phyloP scores from a whole-genome alignment of 2,329 filamentous ascomycete genomes.

The Paecilomyces variotii region DNA sequence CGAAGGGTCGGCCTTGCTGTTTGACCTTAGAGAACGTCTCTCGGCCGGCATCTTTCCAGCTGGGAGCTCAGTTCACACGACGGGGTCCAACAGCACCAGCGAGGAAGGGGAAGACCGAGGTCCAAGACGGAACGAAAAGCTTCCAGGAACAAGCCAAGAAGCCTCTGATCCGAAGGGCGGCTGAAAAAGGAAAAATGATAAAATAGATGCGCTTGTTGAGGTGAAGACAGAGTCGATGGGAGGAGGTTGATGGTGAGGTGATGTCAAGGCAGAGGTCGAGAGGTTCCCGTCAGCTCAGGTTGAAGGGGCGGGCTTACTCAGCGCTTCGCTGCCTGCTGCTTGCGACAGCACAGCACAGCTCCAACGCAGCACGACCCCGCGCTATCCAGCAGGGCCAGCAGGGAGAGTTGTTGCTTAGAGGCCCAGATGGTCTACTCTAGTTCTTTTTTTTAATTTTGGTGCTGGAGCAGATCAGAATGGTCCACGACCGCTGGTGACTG shows the following conservation, averaged over 20 bases:
- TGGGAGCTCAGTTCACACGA: conserved; percentile 20
- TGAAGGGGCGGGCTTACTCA: conserved; percentile 27
- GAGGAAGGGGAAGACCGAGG: conserved; percentile 1
- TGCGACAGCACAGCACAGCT: conserved; percentile 8
- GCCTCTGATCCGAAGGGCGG: neutral
- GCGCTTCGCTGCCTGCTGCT: conserved; percentile 15
- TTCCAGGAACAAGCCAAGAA: neutral
- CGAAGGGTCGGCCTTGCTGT: conserved; percentile 39
- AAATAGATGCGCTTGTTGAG: conserved; percentile 12
- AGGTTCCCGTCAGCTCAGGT: neutral
- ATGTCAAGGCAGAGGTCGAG: conserved; percentile 24
- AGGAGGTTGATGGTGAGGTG: conserved; percentile 24
- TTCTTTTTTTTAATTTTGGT: neutral
- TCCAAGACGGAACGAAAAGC: conserved; percentile 1
- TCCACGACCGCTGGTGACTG: neutral
- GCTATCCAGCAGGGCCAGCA: neutral
- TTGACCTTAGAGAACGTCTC: conserved; percentile 39
- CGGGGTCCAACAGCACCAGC: conserved; percentile 2
- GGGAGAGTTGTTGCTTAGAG: neutral
- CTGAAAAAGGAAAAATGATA: conserved; percentile 2
- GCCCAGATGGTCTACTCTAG: neutral
- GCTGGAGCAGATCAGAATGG: neutral
- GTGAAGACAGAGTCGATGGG: conserved; percentile 7
- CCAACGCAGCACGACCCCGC: neutral
- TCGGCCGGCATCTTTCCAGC: conserved; percentile 39